phyloP scores from a whole-genome alignment of 139 green algal species.

The Chlorokybus atmophyticus region DNA sequence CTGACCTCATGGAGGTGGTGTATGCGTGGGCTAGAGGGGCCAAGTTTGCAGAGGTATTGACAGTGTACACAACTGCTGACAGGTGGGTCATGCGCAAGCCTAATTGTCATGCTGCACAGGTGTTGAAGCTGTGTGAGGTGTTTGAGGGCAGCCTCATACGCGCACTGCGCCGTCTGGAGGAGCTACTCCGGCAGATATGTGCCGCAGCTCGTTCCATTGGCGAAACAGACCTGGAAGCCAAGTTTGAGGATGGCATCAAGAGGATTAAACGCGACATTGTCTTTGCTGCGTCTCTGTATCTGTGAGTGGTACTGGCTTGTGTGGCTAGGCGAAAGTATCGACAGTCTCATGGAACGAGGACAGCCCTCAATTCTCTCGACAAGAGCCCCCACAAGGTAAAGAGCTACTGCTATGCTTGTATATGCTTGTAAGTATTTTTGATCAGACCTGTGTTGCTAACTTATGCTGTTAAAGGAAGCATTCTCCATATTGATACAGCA shows the following conservation, averaged over 20 bases:
- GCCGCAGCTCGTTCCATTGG: conserved; percentile 51
- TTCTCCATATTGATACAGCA: no score
- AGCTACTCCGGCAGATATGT: conserved; percentile 78
- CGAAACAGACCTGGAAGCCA: conserved; percentile 50
- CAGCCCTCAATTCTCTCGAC: no score
- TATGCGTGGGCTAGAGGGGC: conserved; percentile 56
- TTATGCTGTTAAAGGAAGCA: no score
- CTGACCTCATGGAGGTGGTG: conserved; percentile 62
- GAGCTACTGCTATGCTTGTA: no score
- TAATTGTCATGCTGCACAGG: background rate
- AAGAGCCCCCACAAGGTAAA: no score
- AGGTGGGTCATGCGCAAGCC: background rate
- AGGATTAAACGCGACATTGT: conserved; percentile 80
- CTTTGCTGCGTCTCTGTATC: conserved; percentile 86
- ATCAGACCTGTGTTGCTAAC: no score
- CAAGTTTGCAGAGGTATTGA: conserved; percentile 36
- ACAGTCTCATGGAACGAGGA: no score
- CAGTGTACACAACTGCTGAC: no score
- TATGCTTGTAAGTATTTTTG: no score
- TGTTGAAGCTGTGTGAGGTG: conserved; percentile 51
- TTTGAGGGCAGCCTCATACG: conserved; percentile 88
- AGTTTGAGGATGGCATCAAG: conserved; percentile 50
- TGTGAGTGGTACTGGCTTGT: no score
- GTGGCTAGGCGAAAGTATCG: no score
- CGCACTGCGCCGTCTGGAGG: conserved; percentile 67